Percentiles rank a stretch among this genome's conserved stretches.
Conservation (phyloP, 805 yeast species). For the Kluyveromyces starmeri region DNA sequence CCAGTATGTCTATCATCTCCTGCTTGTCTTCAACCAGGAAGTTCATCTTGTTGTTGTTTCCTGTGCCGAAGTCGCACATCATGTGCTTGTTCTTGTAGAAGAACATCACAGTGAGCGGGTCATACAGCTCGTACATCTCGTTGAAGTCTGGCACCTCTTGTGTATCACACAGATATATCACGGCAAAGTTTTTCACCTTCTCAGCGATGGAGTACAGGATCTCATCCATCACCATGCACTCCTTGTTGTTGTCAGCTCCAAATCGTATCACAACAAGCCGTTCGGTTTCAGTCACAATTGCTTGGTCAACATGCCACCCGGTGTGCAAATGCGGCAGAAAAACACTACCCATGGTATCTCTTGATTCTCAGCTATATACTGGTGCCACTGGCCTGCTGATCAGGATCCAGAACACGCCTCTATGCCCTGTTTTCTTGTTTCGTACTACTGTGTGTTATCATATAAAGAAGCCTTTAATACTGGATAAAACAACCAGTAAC, state of each 20-base stretch:
- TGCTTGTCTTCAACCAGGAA: constrained; percentile 72
- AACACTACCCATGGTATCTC: constrained; percentile 64
- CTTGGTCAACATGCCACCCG: constrained; percentile 98
- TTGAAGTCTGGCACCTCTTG: constrained; percentile 87
- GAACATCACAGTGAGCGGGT: constrained; percentile 89
- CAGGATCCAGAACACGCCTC: not conserved
- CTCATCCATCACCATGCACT: constrained; percentile 89
- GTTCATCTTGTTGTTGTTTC: constrained; percentile 90
- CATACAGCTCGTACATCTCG: constrained; percentile 44
- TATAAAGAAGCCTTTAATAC: too few relatives aligned
- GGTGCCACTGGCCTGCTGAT: too few relatives aligned
- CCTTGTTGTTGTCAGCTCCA: constrained; percentile 68
- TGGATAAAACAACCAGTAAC: too few relatives aligned
- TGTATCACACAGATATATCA: constrained; percentile 78
- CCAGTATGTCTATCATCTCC: constrained; percentile 85
- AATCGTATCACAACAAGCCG: constrained; percentile 81
- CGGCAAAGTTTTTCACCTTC: constrained; percentile 80
- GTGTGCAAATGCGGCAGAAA: constrained; percentile 72
- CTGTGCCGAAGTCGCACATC: constrained; percentile 99
- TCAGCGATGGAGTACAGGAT: constrained; percentile 69
- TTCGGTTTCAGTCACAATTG: constrained; percentile 88
- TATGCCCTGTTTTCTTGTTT: not conserved
- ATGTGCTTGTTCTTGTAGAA: constrained; percentile 88
- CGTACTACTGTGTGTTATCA: not conserved
- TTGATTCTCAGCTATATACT: too few relatives aligned